Conservation (phyloP, 1,284 basidiomycete genomes). For the Naganishia liquefaciens region DNA sequence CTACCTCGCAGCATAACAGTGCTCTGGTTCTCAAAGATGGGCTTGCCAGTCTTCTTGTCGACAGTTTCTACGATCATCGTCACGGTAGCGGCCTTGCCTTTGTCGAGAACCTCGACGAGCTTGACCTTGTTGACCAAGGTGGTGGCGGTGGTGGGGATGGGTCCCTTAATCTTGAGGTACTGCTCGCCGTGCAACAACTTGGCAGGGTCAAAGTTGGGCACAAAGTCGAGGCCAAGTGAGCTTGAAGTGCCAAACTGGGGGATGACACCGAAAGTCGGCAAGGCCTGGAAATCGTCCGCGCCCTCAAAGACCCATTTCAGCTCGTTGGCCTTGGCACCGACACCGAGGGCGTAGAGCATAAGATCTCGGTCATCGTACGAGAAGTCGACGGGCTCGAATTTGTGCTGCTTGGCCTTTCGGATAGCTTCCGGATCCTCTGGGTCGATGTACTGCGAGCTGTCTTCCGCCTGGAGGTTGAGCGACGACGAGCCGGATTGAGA, state of each 20-base stretch:
- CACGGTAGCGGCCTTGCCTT: slow-evolving; percentile 86
- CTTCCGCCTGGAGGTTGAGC: slow-evolving; percentile 50
- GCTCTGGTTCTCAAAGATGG: slow-evolving; percentile 89
- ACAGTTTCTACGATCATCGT: slow-evolving; percentile 75
- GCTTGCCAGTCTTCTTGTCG: slow-evolving; percentile 73
- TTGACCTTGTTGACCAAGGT: slow-evolving; percentile 75
- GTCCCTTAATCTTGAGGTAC: slow-evolving; percentile 82
- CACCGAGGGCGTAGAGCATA: slow-evolving; percentile 91
- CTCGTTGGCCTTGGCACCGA: slow-evolving; percentile 93
- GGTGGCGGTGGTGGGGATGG: slow-evolving; percentile 81
- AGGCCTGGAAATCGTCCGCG: slow-evolving; percentile 74
- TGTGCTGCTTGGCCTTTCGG: slow-evolving; percentile 72
- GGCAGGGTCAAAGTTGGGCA: slow-evolving; percentile 59
- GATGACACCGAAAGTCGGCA: slow-evolving; percentile 94
- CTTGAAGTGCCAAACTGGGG: slow-evolving; percentile 79
- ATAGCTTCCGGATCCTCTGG: slow-evolving; percentile 83
- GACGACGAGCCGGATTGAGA: slow-evolving; percentile 5
- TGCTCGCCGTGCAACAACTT: slow-evolving; percentile 84
- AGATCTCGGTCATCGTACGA: slow-evolving; percentile 85
- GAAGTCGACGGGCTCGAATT: slow-evolving; percentile 63
- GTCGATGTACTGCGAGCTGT: slow-evolving; percentile 64
- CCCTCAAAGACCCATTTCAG: slow-evolving; percentile 90
- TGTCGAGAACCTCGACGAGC: slow-evolving; percentile 56
- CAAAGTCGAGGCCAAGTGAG: slow-evolving; percentile 71
- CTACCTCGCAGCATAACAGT: slow-evolving; percentile 92